phyloP scores from a whole-genome alignment of 345 rosid genomes.

The Hibiscus syriacus region DNA sequence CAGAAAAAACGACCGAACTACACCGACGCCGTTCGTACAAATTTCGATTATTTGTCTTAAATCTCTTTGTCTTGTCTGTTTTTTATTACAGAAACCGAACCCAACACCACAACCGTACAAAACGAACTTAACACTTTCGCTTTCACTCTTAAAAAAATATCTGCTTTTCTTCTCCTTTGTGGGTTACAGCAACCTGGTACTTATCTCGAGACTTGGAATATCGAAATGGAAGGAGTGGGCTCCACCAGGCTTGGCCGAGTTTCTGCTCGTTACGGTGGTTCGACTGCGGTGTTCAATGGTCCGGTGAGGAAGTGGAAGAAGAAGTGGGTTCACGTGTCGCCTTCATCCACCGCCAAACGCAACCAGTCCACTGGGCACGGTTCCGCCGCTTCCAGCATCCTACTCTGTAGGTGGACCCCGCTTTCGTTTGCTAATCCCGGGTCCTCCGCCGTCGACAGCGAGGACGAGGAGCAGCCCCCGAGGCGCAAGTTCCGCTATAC shows the following conservation, averaged over 20 bases:
- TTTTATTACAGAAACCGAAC: neutral
- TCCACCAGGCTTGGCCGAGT: constrained; percentile 69
- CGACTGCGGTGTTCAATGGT: constrained; percentile 73
- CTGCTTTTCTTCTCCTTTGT: no score
- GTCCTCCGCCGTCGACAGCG: constrained; percentile 27
- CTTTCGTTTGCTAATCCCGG: constrained; percentile 32
- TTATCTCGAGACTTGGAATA: neutral
- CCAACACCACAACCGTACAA: neutral
- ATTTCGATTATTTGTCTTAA: neutral
- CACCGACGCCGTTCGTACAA: constrained; percentile 1
- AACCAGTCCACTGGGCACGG: constrained; percentile 30
- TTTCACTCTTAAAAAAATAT: neutral
- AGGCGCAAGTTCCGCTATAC: constrained; percentile 76
- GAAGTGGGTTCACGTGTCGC: constrained; percentile 90
- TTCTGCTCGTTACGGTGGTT: constrained; percentile 74
- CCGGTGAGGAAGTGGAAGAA: constrained; percentile 97
- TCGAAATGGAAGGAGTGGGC: constrained; percentile 76
- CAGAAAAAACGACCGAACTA: neutral
- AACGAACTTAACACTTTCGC: constrained; percentile 6
- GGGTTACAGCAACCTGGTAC: neutral
- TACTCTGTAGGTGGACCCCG: constrained; percentile 95
- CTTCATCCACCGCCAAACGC: constrained; percentile 30
- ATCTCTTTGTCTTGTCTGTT: neutral
- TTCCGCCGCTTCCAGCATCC: constrained; percentile 38
- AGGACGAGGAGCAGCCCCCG: constrained; percentile 50